Conservation (phyloP, 352 stramenopile genomes). For the Globisporangium middletonii region DNA sequence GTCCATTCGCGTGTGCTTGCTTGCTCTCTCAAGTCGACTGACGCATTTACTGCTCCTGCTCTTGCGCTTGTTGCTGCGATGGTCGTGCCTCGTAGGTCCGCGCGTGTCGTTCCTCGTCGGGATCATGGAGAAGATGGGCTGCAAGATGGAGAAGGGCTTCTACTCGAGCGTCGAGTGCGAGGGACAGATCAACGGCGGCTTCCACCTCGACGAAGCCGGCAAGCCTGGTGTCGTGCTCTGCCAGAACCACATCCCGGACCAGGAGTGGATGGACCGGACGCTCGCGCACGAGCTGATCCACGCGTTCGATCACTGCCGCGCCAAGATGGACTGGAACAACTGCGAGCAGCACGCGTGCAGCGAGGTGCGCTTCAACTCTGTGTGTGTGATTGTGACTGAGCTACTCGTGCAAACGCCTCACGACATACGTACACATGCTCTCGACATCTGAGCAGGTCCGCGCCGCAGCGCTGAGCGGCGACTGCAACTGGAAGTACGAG, state of each 20-base stretch:
- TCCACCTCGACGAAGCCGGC: conserved; percentile 70
- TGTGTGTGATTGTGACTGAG: conserved; percentile 3
- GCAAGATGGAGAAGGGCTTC: conserved; percentile 63
- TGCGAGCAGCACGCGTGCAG: conserved; percentile 91
- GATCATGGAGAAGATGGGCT: conserved; percentile 85
- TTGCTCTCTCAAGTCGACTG: background rate
- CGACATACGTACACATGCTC: background rate
- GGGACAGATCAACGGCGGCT: conserved; percentile 82
- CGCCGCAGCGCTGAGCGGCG: conserved; percentile 74
- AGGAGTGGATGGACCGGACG: conserved; percentile 90
- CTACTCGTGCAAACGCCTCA: background rate
- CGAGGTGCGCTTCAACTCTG: conserved; percentile 41
- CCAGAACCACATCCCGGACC: conserved; percentile 89
- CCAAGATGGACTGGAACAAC: conserved; percentile 91
- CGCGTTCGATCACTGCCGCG: conserved; percentile 91
- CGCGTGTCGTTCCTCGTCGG: conserved; percentile 78
- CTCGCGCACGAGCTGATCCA: conserved; percentile 92
- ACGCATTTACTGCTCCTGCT: background rate
- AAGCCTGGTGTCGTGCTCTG: conserved; percentile 82
- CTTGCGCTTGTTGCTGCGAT: background rate
- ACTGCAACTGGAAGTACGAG: conserved; percentile 91
- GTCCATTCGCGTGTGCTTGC: background rate
- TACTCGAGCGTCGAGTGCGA: conserved; percentile 82
- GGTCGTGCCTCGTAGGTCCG: conserved; percentile 27
- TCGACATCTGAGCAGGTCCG: conserved; percentile 31